phyloP scores from a whole-genome alignment of 2,329 filamentous ascomycete species.

The Massarina eburnea region DNA sequence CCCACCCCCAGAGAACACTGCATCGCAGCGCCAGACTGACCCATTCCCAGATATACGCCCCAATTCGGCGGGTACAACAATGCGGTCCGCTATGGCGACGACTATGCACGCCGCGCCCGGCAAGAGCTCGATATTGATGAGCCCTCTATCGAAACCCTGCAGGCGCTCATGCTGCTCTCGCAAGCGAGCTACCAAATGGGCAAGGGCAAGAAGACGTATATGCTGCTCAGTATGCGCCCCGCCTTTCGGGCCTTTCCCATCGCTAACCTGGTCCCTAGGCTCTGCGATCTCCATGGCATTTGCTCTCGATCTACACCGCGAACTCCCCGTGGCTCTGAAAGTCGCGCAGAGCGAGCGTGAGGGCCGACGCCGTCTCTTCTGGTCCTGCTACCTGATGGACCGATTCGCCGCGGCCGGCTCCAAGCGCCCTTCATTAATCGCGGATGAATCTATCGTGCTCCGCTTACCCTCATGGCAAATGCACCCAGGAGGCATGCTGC shows the following conservation, averaged over 20 bases:
- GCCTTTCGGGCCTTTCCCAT: slow-evolving; percentile 4
- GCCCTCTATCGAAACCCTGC: slow-evolving; percentile 75
- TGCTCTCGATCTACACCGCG: slow-evolving; percentile 78
- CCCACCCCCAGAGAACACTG: slow-evolving; percentile 8
- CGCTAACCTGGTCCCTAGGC: slow-evolving; percentile 51
- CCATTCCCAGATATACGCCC: slow-evolving; percentile 62
- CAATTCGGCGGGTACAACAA: slow-evolving; percentile 68
- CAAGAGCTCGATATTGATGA: slow-evolving; percentile 75
- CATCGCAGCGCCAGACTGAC: slow-evolving; percentile 35
- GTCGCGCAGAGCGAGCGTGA: slow-evolving; percentile 71
- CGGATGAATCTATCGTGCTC: slow-evolving; percentile 74
- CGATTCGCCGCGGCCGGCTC: slow-evolving; percentile 81
- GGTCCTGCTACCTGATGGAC: slow-evolving; percentile 86
- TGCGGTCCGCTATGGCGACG: slow-evolving; percentile 68
- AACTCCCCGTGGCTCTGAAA: slow-evolving; percentile 65
- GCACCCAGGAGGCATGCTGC: slow-evolving; percentile 59
- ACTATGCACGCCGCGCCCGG: slow-evolving; percentile 71
- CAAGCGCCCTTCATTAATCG: slow-evolving; percentile 76
- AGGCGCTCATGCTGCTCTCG: slow-evolving; percentile 73
- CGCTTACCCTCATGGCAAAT: slow-evolving; percentile 75
- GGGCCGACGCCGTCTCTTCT: slow-evolving; percentile 77
- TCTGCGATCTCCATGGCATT: slow-evolving; percentile 80
- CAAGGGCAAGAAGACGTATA: slow-evolving; percentile 81
- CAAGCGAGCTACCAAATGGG: slow-evolving; percentile 76
- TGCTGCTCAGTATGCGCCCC: slow-evolving; percentile 68